Evolutionary conservation across 345 rosid genomes (phyloP).

Genomic region (Populus alba): DNA sequence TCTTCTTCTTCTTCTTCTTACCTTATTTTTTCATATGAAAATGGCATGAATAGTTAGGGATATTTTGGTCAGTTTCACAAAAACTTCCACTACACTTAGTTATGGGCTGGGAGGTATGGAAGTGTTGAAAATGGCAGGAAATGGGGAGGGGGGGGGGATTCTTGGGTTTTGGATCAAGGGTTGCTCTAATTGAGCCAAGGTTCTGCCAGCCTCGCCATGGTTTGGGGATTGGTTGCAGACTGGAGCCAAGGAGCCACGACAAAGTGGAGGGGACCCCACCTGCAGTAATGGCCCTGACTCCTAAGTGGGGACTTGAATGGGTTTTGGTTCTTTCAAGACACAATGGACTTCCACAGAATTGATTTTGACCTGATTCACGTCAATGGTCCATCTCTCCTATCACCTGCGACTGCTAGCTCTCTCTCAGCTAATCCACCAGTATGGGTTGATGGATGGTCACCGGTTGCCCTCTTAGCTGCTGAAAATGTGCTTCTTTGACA

Average conservation of each 20-base stretch:
- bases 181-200: neutral
- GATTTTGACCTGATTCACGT: neutral
- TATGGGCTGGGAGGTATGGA: slow-evolving; percentile 27
- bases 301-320: neutral
- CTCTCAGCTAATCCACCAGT: neutral
- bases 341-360: neutral
- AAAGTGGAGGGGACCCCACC: neutral
- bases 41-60: slow-evolving; percentile 8
- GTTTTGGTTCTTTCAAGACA: neutral
- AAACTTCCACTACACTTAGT: slow-evolving; percentile 13
- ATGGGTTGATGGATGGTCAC: neutral
- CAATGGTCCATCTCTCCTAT: neutral
- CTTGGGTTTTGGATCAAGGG: slow-evolving; percentile 9
- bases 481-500: neutral
- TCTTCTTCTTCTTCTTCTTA: neutral
- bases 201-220: neutral
- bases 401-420: neutral
- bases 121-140: slow-evolving; percentile 18
- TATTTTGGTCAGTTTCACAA: slow-evolving; percentile 28
- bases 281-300: neutral
- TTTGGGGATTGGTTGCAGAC: neutral
- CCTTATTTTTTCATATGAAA: no score
- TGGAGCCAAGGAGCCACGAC: neutral
- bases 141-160: neutral
- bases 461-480: neutral